Evolutionary conservation across 345 rosid genomes (phyloP), one percentile per base, ranked within the genome.

Genomic region (Alliaria petiolata): DNA sequence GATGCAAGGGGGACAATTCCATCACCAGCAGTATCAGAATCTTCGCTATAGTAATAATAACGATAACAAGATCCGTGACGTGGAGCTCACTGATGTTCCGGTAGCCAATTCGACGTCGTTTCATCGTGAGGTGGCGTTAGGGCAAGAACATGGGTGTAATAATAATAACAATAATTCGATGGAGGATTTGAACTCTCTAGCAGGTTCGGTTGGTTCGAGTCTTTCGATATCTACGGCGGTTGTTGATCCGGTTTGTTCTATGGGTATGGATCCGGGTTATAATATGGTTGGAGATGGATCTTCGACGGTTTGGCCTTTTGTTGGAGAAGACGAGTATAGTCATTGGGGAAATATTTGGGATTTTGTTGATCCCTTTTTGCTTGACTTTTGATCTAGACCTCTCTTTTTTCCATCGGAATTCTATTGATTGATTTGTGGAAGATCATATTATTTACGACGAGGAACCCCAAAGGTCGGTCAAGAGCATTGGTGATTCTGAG

Each of bases 321-420:
- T 83, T 0, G 79, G 77, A 20, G 97, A 85, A 60, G 95, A 89
- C 6, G 97, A 91, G 38, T 85, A 81, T 35, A 84, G 74, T 50
- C 80, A 84, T 1, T 73, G 85, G 38, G 72, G 83, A 12, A 78
- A 57, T 45, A 70, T 88, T 51, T 87, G 92, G 89, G 97, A 88
- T 65, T 80, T 84, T 70, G 71, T 70, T 14, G 90, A 91, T 74
- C 86, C 70, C 8, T 80, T 80, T 72, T 74, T 79, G 33, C 83
- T 81, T 45, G 90, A 85, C 82, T 80, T 87, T 57, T 84, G 81
- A 83, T 57, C 45, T 34, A 7, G 4, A 10, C 31, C 12, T 25
- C n/a, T n/a, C n/a, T 38, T 59, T 31, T 38, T n/a, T 35, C 16
- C 14, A 36, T 30, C 39, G 8, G 45, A 70, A 42, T 56, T 57